These are phyloP conservation scores for Hylodesmum podocarpum DNA, from an alignment of 306 rosid species.

Conservation along the genomic window DNA sequence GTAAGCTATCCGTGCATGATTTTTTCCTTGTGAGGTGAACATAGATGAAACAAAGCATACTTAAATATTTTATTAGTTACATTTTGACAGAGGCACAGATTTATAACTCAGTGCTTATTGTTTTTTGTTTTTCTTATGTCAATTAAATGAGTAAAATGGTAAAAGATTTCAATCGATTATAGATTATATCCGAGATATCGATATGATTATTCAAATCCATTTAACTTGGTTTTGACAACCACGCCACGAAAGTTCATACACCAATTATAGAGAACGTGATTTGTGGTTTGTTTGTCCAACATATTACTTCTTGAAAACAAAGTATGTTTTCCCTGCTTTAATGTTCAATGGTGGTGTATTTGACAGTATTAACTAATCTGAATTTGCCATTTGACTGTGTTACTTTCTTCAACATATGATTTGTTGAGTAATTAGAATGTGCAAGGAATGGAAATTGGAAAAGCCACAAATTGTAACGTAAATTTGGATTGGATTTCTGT, in stretches of 20 bases:
- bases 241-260: too few relatives aligned
- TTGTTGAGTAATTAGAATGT: too few relatives aligned
- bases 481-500: neutral
- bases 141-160: neutral
- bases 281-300: too few relatives aligned
- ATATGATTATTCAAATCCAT: neutral
- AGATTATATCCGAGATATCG: neutral
- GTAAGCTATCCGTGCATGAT: constrained; percentile 59
- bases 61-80: neutral
- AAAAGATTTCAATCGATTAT: neutral
- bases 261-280: too few relatives aligned
- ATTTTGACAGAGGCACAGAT: neutral
- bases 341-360: neutral
- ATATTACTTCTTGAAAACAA: neutral
- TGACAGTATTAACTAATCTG: too few relatives aligned
- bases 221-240: constrained; percentile 34
- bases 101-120: neutral
- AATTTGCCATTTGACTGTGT: too few relatives aligned
- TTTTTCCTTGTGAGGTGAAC: neutral
- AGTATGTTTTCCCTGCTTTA: neutral
- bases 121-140: neutral
- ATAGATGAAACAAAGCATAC: constrained; percentile 1
- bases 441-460: neutral
- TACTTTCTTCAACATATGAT: too few relatives aligned
- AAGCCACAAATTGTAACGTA: neutral